Percentiles rank a stretch among this genome's conserved stretches.
These are phyloP conservation scores for Eucommia ulmoides DNA, from an alignment of 257 asterid genomes.

Conservation along the genomic window DNA sequence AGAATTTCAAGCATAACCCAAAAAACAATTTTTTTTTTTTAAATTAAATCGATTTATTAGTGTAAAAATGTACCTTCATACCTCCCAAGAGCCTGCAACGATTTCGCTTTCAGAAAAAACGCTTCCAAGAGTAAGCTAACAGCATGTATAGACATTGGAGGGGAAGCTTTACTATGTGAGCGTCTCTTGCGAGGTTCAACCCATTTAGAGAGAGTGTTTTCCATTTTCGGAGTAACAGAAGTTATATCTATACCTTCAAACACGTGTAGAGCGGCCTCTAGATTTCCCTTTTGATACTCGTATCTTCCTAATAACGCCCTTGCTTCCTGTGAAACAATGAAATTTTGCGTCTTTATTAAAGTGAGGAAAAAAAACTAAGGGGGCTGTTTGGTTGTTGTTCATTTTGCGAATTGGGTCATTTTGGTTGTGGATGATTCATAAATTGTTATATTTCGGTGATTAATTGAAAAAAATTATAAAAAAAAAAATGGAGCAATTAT, in stretches of 20 bases:
- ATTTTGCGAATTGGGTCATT: no score
- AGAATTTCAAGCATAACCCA: no score
- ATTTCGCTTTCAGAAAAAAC: neutral
- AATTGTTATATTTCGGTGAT: neutral
- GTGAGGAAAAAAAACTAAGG: no score
- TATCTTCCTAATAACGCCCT: neutral
- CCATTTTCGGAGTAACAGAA: neutral
- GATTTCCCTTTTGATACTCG: neutral
- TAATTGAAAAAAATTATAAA: no score
- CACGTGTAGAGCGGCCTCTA: neutral
- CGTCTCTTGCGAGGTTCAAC: neutral
- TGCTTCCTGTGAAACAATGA: neutral
- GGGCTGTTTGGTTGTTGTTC: no score
- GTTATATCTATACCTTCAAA: neutral
- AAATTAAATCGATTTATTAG: no score
- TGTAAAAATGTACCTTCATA: neutral
- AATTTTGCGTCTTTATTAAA: neutral
- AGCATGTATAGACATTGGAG: neutral
- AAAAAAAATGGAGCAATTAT: no score
- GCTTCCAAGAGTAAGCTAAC: neutral
- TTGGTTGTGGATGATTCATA: neutral
- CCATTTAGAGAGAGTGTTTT: neutral
- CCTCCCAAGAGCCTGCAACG: neutral
- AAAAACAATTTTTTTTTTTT: no score
- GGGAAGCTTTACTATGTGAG: neutral